Conservation (phyloP, 225 moss, liverwort and hornwort genomes). For the Lunularia cruciata region DNA sequence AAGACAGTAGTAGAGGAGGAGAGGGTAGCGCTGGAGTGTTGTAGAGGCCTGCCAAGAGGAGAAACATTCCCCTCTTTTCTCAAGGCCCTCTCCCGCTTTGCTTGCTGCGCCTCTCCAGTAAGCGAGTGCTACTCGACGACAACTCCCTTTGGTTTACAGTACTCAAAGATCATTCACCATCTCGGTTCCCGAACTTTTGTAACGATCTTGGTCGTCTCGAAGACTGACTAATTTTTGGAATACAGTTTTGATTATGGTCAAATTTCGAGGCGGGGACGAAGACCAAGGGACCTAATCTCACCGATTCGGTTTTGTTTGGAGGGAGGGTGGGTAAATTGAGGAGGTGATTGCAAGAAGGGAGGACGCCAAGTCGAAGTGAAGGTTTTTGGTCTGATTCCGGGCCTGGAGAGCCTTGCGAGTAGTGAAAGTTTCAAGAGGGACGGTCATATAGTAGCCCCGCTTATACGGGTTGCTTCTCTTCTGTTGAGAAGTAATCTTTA, state of each 20-base stretch:
- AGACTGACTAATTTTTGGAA: background rate
- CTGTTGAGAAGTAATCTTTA: slow-evolving; percentile 1
- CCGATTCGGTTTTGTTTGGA: slow-evolving; percentile 17
- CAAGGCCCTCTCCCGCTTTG: slow-evolving; percentile 15
- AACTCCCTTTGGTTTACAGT: slow-evolving; percentile 18
- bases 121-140: too few species aligned
- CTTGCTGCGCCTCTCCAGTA: slow-evolving; percentile 19
- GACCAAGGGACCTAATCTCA: slow-evolving; percentile 8
- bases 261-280: slow-evolving; percentile 2
- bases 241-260: background rate
- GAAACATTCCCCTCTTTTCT: slow-evolving; percentile 19
- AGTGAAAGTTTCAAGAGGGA: background rate
- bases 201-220: slow-evolving; percentile 21
- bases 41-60: background rate
- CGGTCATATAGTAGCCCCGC: background rate
- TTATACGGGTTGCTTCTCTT: background rate
- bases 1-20: slow-evolving; percentile 5
- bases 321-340: slow-evolving; percentile 17
- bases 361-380: background rate
- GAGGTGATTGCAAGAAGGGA: slow-evolving; percentile 12
- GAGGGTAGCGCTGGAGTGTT: slow-evolving; percentile 13
- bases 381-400: background rate
- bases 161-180: slow-evolving; percentile 19
- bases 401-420: background rate
- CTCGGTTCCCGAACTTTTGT: background rate